Conservation (phyloP, 1,284 basidiomycete species). For the Rhodotorula sp. region DNA sequence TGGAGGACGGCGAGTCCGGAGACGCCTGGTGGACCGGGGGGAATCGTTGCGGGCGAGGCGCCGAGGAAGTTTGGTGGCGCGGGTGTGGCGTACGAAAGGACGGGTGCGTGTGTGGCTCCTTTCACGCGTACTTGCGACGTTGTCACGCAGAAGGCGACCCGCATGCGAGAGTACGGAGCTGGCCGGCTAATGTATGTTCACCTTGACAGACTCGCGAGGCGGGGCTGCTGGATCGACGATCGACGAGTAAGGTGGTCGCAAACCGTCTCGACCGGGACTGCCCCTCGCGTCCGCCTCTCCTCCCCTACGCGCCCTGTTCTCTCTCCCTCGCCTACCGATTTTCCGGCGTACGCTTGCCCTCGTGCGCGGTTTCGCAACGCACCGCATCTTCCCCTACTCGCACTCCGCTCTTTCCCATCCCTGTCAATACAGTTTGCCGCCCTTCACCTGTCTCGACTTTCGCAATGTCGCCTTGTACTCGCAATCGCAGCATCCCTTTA, state of each 20-base stretch:
- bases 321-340: too few species aligned
- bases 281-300: background rate
- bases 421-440: background rate
- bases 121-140: too few species aligned
- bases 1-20: conserved; percentile 17
- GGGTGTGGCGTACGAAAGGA: conserved; percentile 1
- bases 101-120: conserved; percentile 1
- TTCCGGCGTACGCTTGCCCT: too few species aligned
- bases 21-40: conserved; percentile 13
- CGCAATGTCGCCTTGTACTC: background rate
- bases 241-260: background rate
- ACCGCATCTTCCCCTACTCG: background rate
- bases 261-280: background rate
- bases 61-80: conserved; percentile 19
- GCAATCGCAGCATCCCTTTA: background rate
- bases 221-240: background rate
- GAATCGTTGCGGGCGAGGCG: conserved; percentile 24
- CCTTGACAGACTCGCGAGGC: too few species aligned
- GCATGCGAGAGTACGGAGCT: background rate
- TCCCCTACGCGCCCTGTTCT: background rate
- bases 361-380: too few species aligned
- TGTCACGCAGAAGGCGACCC: too few species aligned
- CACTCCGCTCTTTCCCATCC: background rate
- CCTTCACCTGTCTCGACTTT: background rate
- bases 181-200: too few species aligned